Conservation (phyloP, 2,329 filamentous ascomycete genomes). For the Cladophialophora carrionii region DNA sequence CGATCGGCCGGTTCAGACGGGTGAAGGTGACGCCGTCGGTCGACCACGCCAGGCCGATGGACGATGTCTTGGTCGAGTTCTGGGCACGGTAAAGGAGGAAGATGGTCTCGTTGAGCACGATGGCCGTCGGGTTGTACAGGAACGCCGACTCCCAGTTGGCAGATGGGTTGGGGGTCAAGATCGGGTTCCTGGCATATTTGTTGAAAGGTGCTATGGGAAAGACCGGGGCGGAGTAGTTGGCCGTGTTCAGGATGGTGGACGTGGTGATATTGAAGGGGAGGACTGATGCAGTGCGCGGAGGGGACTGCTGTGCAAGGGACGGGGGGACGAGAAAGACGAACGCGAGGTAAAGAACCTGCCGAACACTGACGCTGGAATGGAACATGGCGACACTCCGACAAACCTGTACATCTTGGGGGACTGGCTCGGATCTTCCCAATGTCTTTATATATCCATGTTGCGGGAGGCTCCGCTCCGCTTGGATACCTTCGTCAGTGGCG, state of each 20-base stretch:
- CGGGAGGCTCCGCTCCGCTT: no score
- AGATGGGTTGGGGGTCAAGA: slow-evolving; percentile 34
- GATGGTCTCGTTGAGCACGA: slow-evolving; percentile 38
- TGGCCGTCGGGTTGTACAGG: slow-evolving; percentile 38
- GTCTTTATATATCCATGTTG: neutral
- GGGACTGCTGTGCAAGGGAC: neutral
- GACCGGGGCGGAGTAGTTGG: slow-evolving; percentile 38
- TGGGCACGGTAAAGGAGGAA: slow-evolving; percentile 47
- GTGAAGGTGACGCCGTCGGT: slow-evolving; percentile 45
- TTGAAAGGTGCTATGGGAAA: slow-evolving; percentile 41
- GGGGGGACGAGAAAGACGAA: neutral
- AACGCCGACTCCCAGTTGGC: slow-evolving; percentile 36
- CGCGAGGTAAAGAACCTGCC: neutral
- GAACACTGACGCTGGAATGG: neutral
- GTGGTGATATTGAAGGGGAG: slow-evolving; percentile 24
- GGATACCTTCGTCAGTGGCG: neutral
- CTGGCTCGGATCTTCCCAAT: neutral
- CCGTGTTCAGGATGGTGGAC: slow-evolving; percentile 37
- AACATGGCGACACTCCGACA: neutral
- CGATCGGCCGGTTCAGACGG: slow-evolving; percentile 42
- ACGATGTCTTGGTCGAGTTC: slow-evolving; percentile 42
- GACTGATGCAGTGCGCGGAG: neutral
- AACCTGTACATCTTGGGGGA: neutral
- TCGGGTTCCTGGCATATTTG: slow-evolving; percentile 40
- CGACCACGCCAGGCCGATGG: slow-evolving; percentile 46